Conservation (phyloP, 2,329 filamentous ascomycete genomes). For the Sordariomycetes sp. region DNA sequence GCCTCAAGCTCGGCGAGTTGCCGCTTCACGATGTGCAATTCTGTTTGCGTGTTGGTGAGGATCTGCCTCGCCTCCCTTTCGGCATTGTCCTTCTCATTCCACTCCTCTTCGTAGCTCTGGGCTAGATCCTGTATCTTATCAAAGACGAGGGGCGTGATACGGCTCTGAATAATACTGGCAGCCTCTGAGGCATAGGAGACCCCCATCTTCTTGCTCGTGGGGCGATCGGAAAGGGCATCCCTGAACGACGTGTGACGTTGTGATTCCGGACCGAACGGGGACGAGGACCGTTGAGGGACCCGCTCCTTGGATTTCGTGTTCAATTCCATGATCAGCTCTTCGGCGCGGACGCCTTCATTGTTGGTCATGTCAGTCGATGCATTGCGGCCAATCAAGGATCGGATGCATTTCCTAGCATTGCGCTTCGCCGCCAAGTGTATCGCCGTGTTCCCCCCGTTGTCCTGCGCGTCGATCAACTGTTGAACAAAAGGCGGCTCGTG, state of each 20-base stretch:
- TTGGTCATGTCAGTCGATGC: conserved; percentile 79
- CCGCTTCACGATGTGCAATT: conserved; percentile 50
- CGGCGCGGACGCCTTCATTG: conserved; percentile 68
- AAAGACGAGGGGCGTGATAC: conserved; percentile 57
- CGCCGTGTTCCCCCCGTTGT: conserved; percentile 83
- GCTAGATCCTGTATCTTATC: conserved; percentile 65
- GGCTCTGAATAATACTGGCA: conserved; percentile 58
- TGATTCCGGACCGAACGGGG: conserved; percentile 53
- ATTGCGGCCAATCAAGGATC: conserved; percentile 67
- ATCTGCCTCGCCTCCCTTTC: conserved; percentile 58
- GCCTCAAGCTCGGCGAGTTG: conserved; percentile 48
- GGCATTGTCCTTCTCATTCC: conserved; percentile 60
- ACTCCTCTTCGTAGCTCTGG: conserved; percentile 62
- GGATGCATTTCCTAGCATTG: conserved; percentile 81
- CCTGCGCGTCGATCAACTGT: conserved; percentile 68
- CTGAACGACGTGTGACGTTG: conserved; percentile 43
- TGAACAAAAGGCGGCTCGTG: conserved; percentile 69
- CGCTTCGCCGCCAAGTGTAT: conserved; percentile 65
- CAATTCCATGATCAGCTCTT: conserved; percentile 68
- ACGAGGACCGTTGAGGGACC: conserved; percentile 66
- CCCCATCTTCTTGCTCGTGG: conserved; percentile 24
- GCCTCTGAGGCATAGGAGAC: conserved; percentile 48
- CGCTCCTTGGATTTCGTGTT: conserved; percentile 61
- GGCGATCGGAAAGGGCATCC: conserved; percentile 22
- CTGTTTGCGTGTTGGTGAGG: conserved; percentile 55